These are phyloP conservation scores for Beauveria medogensis DNA, from an alignment of 2,329 filamentous ascomycete species.

Conservation along the genomic window DNA sequence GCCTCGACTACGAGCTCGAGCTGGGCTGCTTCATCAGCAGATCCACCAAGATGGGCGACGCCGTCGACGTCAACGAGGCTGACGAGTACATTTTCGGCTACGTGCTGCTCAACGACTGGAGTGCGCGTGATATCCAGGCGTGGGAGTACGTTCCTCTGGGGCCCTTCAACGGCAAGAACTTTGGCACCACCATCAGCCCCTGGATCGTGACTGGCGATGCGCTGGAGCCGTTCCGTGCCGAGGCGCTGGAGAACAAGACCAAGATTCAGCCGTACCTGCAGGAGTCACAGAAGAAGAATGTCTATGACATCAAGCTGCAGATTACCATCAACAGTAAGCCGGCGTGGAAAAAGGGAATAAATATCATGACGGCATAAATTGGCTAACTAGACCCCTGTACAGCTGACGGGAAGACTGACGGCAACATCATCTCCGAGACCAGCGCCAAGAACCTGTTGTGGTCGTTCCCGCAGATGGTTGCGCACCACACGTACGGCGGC, in stretches of 20 bases:
- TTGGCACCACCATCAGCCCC: constrained; percentile 51
- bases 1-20: constrained; percentile 72
- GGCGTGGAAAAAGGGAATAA: no score
- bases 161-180: constrained; percentile 54
- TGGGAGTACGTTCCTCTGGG: constrained; percentile 55
- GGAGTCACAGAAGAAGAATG: constrained; percentile 38
- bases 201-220: constrained; percentile 58
- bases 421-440: constrained; percentile 12
- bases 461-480: constrained; percentile 71
- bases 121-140: constrained; percentile 52
- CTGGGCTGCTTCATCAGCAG: constrained; percentile 66
- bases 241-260: constrained; percentile 24
- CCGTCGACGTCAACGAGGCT: constrained; percentile 58
- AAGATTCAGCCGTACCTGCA: constrained; percentile 39
- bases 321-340: constrained; percentile 32
- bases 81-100: constrained; percentile 65
- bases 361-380: neutral
- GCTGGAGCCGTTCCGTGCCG: constrained; percentile 26
- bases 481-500: constrained; percentile 65
- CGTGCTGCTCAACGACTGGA: constrained; percentile 59
- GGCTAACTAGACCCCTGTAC: neutral
- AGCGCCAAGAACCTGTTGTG: constrained; percentile 45
- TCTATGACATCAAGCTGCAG: constrained; percentile 30
- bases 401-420: constrained; percentile 9
- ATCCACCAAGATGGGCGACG: constrained; percentile 57